Percentiles rank a stretch among this genome's conserved stretches.
Evolutionary conservation across 306 rosid species (phyloP).

Genomic region (Fragaria iinumae): DNA sequence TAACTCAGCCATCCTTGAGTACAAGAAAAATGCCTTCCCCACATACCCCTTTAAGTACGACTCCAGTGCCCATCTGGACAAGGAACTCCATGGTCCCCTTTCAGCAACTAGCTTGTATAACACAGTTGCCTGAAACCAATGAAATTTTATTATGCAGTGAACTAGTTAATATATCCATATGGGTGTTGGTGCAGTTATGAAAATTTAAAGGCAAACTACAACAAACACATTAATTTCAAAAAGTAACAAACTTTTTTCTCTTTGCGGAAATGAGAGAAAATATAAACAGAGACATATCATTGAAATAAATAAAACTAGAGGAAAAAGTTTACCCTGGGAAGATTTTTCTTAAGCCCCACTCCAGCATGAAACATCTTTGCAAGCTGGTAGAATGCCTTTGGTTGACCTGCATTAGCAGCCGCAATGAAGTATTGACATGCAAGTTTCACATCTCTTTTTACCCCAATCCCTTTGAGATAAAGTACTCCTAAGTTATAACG

Average conservation of each 20-base stretch:
- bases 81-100: conserved; percentile 97
- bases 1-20: conserved; percentile 97
- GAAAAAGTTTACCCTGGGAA: conserved; percentile 56
- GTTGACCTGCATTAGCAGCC: conserved; percentile 94
- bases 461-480: conserved; percentile 96
- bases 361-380: conserved; percentile 98
- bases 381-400: conserved; percentile 97
- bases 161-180: background rate
- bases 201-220: background rate
- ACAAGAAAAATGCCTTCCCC: conserved; percentile 88
- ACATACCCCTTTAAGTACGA: conserved; percentile 87
- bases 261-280: background rate
- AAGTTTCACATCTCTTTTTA: conserved; percentile 72
- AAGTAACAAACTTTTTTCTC: background rate
- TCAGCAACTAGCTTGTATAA: conserved; percentile 92
- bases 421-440: conserved; percentile 62
- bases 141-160: conserved; percentile 22
- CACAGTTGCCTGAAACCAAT: conserved; percentile 72
- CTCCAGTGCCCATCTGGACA: conserved; percentile 98
- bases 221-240: background rate
- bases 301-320: background rate
- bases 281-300: background rate
- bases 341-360: conserved; percentile 81
- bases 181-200: background rate
- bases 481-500: conserved; percentile 93